Base-by-base conservation (phyloP, 495 filamentous ascomycete species). In the Penicillium canescens region DNA sequence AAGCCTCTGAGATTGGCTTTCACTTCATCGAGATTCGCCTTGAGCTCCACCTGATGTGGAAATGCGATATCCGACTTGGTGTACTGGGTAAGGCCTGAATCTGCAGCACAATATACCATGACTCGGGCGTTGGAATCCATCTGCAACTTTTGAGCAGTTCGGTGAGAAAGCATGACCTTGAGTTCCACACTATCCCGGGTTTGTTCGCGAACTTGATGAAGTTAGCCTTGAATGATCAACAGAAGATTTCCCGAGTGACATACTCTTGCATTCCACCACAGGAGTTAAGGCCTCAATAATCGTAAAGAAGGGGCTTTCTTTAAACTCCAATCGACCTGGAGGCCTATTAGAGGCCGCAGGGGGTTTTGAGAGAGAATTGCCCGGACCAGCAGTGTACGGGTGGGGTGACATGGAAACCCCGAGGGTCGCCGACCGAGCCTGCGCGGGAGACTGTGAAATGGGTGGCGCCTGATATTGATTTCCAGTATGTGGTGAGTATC, bases 1-100 rank as follows among this genome's bases (percentile, higher is more conserved):
- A 98, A 72, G 3, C 94, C 94, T 52, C 92, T 88, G 43, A 94
- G 79, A 62, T 96, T 98, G 11, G 86, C 84, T 62, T 94, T 95
- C 53, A 96, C 78, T 43, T 95, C 90, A 31, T 87, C 88, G 21
- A 85, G 80, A 61, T 98, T 98, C 35, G 95, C 85, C 64, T 92
- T 92, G 41, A 98, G 76, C 68, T 97, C 94, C 20, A 92, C 85
- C 71, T 96, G 91, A 55, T 92, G 83, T 1, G 94, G 94, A 59
- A 98, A 98, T 1, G 88, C 75, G 34, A 98, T 85, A 54, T 98
- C 92, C 4, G 78, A 75, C 52, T 75, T 78, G 21, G 73, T 85
- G 77, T 69, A 84, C 14, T 66, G 81, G 57, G 53, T 75, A 34
- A 80, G 80, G n/a, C 72, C 72, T 57, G 70, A 73, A 16, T 82